Base-by-base conservation (phyloP, 73 alveolate species). In the Paramecium bursaria region DNA sequence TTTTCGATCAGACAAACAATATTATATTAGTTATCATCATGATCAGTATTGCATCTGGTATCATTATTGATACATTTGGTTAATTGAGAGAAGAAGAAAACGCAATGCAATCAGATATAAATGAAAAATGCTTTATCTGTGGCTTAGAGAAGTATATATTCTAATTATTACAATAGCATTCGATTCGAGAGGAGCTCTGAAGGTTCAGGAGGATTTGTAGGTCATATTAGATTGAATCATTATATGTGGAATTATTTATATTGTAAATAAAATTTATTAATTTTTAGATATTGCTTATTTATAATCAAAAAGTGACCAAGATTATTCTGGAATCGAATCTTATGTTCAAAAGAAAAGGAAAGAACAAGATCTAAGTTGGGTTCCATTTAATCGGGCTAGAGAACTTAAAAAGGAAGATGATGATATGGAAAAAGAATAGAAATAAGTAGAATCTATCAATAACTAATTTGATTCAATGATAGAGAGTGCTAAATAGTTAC, bases 21-120 rank as follows among this genome's bases (percentile, higher is more conserved):
- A 17, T 85, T 3, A 44, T 87, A 48, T 55, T 87, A 4, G 76
- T 85, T 44, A 87, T 86, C 30, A 85, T 87, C 42, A 61, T 87
- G 91, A 46, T 87, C 4, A 87, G 86, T 85, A 80, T 85, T 55
- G 89, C 86, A 19, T 54, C 85, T 21, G 93, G 93, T 94, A 96
- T 96, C 74, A 96, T 96, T 75, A 94, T 94, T 86, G 99, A 96
- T 90, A 95, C 98, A 33, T 96, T 96, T 86, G 98, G 97, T 0
- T 91, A 90, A 35, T 88, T 96, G 46, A 96, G 99, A 96, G 97
- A 93, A 48, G 94, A 90, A 50, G 95, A 92, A 80, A 94, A 90
- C 48, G 90, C 86, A 76, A 94, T 92, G 89, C 87, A 87, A 27
- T 87, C 87, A 44, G 96, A 93, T 76, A 92, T 92, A 79, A 94